Evolutionary conservation across 2,329 filamentous ascomycete species (phyloP).

Genomic region (Aspergillus novoparasiticus): DNA sequence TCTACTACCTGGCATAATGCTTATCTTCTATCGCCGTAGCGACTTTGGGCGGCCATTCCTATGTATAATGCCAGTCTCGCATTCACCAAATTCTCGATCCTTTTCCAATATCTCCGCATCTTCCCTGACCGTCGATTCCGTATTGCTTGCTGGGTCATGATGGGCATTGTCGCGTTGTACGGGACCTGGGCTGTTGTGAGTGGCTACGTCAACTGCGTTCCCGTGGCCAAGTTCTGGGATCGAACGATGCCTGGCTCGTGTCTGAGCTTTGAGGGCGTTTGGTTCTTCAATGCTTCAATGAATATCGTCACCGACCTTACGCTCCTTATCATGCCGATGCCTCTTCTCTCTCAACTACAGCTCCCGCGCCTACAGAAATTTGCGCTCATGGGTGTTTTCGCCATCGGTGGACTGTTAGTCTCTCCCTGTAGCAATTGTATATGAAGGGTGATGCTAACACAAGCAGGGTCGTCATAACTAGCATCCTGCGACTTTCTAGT

Average conservation of each 20-base stretch:
- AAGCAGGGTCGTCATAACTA: slow-evolving; percentile 34
- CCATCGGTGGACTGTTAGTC: slow-evolving; percentile 43
- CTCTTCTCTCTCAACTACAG: slow-evolving; percentile 41
- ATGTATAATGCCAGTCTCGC: slow-evolving; percentile 37
- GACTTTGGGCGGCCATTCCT: slow-evolving; percentile 35
- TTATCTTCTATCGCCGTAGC: slow-evolving; percentile 15
- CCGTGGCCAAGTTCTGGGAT: slow-evolving; percentile 46
- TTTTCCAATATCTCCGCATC: slow-evolving; percentile 51
- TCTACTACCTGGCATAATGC: neutral
- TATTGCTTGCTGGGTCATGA: slow-evolving; percentile 36
- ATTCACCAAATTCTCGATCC: slow-evolving; percentile 48
- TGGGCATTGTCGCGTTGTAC: slow-evolving; percentile 34
- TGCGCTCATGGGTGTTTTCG: slow-evolving; percentile 45
- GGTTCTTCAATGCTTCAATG: slow-evolving; percentile 46
- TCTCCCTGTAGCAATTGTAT: neutral
- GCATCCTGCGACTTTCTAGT: slow-evolving; percentile 34
- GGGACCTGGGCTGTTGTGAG: slow-evolving; percentile 39
- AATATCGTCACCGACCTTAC: slow-evolving; percentile 48
- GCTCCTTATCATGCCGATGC: slow-evolving; percentile 46
- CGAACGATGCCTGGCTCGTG: slow-evolving; percentile 38
- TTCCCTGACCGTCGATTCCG: slow-evolving; percentile 39
- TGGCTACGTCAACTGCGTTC: slow-evolving; percentile 46
- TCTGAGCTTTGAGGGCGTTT: slow-evolving; percentile 42
- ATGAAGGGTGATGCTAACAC: neutral
- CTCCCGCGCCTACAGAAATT: slow-evolving; percentile 46